phyloP scores from a whole-genome alignment of 2,329 filamentous ascomycete genomes.

The Diplocarpon rosae region DNA sequence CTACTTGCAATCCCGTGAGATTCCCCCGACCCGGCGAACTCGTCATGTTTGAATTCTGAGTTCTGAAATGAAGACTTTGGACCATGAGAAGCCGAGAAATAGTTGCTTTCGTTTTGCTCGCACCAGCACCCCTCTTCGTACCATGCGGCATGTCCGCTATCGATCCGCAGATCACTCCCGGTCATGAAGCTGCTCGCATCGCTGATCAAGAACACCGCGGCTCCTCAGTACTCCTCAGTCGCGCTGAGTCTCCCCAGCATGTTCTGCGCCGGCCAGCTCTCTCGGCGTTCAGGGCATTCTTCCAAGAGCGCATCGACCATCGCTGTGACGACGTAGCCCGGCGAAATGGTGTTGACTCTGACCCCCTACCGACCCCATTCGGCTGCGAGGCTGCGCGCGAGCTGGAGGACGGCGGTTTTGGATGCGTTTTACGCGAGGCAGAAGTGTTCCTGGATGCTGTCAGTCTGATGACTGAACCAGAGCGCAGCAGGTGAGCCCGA shows the following conservation, averaged over 20 bases:
- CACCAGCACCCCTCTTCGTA: conserved; percentile 18
- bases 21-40: too few relatives aligned
- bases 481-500: conserved; percentile 29
- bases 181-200: conserved; percentile 63
- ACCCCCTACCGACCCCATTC: conserved; percentile 62
- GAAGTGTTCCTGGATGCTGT: conserved; percentile 38
- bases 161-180: conserved; percentile 21
- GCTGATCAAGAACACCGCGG: conserved; percentile 56
- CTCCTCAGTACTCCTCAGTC: conserved; percentile 60
- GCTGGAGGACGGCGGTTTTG: conserved; percentile 64
- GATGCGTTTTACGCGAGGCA: conserved; percentile 63
- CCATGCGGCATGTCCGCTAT: conserved; percentile 37
- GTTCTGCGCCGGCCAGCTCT: conserved; percentile 71
- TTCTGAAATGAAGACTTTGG: too few relatives aligned
- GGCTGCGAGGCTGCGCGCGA: conserved; percentile 56
- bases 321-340: conserved; percentile 68
- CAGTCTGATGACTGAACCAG: background rate
- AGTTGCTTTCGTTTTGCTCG: too few relatives aligned
- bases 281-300: conserved; percentile 55
- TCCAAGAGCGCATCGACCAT: conserved; percentile 78
- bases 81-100: too few relatives aligned
- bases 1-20: too few relatives aligned
- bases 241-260: conserved; percentile 64
- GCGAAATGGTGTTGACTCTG: conserved; percentile 70
- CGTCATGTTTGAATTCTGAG: too few relatives aligned